phyloP scores from a whole-genome alignment of 1,284 basidiomycete species.

The Sporisorium reilianum region DNA sequence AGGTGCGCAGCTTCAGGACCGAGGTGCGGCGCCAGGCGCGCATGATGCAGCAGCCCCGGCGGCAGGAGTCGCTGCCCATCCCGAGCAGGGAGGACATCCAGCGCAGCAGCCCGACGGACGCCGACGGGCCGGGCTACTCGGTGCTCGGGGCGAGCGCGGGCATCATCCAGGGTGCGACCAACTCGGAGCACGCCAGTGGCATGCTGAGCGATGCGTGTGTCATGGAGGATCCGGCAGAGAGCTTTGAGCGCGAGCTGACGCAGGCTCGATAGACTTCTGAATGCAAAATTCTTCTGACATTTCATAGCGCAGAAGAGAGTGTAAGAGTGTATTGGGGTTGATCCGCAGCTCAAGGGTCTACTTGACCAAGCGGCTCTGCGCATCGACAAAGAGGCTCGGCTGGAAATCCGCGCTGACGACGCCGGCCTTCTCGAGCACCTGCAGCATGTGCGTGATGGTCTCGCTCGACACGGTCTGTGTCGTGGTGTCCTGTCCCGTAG shows the following conservation, averaged over 20 bases:
- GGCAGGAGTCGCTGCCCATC: constrained; percentile 55
- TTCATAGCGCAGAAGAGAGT: neutral
- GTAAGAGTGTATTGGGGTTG: neutral
- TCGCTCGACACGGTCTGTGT: constrained; percentile 46
- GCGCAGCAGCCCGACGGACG: constrained; percentile 48
- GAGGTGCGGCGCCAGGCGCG: constrained; percentile 78
- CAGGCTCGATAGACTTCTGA: constrained; percentile 22
- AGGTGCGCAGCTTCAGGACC: constrained; percentile 87
- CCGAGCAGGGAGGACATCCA: constrained; percentile 65
- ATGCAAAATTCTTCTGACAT: neutral
- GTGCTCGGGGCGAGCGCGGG: constrained; percentile 55
- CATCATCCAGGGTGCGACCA: constrained; percentile 52
- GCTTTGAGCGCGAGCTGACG: constrained; percentile 48
- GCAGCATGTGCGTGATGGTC: constrained; percentile 47
- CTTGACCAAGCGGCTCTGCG: constrained; percentile 26
- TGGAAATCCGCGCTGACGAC: constrained; percentile 39
- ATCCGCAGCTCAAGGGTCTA: neutral
- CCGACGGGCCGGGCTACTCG: constrained; percentile 23
- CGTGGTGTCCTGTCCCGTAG: constrained; percentile 42
- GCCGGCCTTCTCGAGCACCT: constrained; percentile 58
- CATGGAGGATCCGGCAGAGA: constrained; percentile 62
- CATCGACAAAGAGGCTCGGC: constrained; percentile 19
- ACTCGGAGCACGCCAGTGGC: constrained; percentile 41
- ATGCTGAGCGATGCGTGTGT: constrained; percentile 53
- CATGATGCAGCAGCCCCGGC: constrained; percentile 39